Percentiles rank a stretch among this genome's conserved stretches.
These are phyloP conservation scores for Zygoascus biomembranicola DNA, from an alignment of 805 yeast genomes.

Conservation along the genomic window DNA sequence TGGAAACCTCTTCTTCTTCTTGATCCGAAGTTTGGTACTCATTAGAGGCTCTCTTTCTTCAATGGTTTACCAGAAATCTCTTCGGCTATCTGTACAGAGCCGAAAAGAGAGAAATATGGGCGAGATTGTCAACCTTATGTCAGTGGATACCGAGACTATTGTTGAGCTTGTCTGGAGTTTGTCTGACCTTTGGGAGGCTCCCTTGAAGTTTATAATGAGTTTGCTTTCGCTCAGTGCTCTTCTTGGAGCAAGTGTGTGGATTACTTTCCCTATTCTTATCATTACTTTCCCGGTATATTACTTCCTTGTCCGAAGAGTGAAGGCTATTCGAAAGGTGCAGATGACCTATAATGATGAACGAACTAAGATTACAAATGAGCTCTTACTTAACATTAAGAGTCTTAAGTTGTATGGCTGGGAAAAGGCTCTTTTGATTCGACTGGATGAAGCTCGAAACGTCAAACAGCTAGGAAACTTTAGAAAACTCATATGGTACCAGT, in stretches of 20 bases:
- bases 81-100: constrained; percentile 59
- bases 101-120: constrained; percentile 68
- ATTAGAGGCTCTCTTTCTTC: constrained; percentile 48
- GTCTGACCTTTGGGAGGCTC: constrained; percentile 85
- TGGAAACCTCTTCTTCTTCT: constrained; percentile 72
- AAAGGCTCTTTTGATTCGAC: constrained; percentile 63
- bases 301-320: constrained; percentile 55
- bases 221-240: constrained; percentile 61
- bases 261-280: constrained; percentile 71
- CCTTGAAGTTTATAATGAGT: constrained; percentile 77
- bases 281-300: constrained; percentile 77
- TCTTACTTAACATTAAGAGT: constrained; percentile 81
- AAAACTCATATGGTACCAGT: constrained; percentile 63
- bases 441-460: constrained; percentile 78
- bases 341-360: constrained; percentile 89
- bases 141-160: constrained; percentile 84
- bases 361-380: constrained; percentile 79
- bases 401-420: constrained; percentile 97
- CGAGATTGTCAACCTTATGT: constrained; percentile 89
- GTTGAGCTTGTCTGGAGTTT: constrained; percentile 76
- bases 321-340: constrained; percentile 67
- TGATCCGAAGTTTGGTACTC: constrained; percentile 70
- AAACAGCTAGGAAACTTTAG: constrained; percentile 72
- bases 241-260: constrained; percentile 88
- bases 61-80: constrained; percentile 62